Conservation (phyloP, 108 stramenopile species). For the Cyclotella sp. region DNA sequence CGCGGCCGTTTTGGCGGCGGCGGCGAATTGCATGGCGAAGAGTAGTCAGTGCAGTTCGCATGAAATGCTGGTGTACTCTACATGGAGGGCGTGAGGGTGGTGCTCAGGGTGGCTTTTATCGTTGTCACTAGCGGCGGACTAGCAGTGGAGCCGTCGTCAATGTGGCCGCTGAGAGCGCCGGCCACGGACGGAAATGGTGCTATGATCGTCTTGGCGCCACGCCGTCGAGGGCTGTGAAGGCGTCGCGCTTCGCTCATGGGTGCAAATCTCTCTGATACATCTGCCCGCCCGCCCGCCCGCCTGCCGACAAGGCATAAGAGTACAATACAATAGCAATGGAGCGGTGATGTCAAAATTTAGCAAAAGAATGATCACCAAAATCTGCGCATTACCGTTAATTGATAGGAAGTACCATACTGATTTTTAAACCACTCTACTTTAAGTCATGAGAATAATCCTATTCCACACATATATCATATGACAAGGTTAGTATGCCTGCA, state of each 20-base stretch:
- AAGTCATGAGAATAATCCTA: no score
- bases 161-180: neutral
- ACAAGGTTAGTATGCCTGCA: no score
- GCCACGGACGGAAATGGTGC: neutral
- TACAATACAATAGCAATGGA: neutral
- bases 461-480: no score
- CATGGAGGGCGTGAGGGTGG: neutral
- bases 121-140: neutral
- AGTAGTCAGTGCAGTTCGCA: slow-evolving; percentile 29
- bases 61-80: neutral
- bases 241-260: slow-evolving; percentile 12
- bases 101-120: neutral
- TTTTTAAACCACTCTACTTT: no score
- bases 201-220: neutral
- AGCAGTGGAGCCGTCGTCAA: no score
- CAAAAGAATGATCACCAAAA: neutral
- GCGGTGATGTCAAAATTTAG: neutral
- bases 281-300: no score
- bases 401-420: no score
- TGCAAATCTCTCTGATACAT: neutral
- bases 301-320: no score
- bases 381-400: no score
- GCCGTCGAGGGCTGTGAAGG: slow-evolving; percentile 20
- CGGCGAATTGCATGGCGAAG: slow-evolving; percentile 45
- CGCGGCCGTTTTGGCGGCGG: slow-evolving; percentile 40